Evolutionary conservation across 495 filamentous ascomycete species (phyloP).

Genomic region (Amorphotheca resinae): DNA sequence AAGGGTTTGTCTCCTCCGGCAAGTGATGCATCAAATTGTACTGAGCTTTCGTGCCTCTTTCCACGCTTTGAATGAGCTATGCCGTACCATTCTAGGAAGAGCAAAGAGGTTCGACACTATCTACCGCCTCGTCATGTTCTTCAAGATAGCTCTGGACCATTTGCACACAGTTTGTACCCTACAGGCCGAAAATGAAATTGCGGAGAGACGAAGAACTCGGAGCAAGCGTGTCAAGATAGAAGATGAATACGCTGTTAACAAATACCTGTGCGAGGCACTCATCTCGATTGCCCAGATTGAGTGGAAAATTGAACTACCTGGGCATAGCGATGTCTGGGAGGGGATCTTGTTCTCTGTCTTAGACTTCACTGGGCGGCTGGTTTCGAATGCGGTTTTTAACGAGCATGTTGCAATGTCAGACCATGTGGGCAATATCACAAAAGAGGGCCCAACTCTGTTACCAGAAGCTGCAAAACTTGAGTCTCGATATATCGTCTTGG

Average conservation of each 20-base stretch:
- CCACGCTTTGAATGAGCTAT: constrained; percentile 26
- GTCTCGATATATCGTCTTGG: constrained; percentile 26
- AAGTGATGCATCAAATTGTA: constrained; percentile 10
- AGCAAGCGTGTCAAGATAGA: constrained; percentile 6
- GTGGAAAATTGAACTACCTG: constrained; percentile 10
- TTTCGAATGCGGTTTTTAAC: constrained; percentile 19
- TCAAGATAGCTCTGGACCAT: constrained; percentile 26
- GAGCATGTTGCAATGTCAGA: constrained; percentile 20
- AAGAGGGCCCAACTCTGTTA: background rate
- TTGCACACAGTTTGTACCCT: constrained; percentile 23
- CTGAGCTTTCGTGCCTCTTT: constrained; percentile 9
- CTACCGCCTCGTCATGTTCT: constrained; percentile 32
- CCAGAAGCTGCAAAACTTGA: constrained; percentile 1
- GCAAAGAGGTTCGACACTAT: constrained; percentile 21
- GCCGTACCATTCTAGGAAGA: constrained; percentile 9
- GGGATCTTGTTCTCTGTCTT: constrained; percentile 16
- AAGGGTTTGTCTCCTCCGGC: constrained; percentile 5
- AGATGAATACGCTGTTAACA: constrained; percentile 13
- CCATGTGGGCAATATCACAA: constrained; percentile 11
- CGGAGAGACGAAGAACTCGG: background rate
- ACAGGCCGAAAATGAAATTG: constrained; percentile 10
- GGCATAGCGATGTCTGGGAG: constrained; percentile 15
- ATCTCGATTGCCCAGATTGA: constrained; percentile 6
- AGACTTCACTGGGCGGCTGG: constrained; percentile 11
- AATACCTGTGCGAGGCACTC: constrained; percentile 7